Evolutionary conservation across 129 eudicot genomes (phyloP), one percentile per base, ranked within the genome.

Genomic region (Dittrichia graveolens): DNA sequence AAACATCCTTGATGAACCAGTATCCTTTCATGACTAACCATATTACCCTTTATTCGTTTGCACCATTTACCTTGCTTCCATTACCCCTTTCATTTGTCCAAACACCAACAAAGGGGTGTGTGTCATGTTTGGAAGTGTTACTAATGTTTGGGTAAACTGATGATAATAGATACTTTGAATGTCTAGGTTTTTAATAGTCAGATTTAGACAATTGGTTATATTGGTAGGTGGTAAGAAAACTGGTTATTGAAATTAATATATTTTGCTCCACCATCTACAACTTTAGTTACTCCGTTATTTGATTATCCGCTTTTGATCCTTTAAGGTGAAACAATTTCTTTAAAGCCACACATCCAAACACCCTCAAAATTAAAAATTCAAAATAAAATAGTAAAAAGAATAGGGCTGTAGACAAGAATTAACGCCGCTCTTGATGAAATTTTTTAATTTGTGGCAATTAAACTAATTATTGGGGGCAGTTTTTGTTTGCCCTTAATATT

Each of bases 1-100:
- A 93, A 88, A 93, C 98, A 59, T 93, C 98, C 4, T 84, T 93
- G 95, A 93, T 93, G 98, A 93, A 93, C 63, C 98, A 93, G 98
- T 90, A 93, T 90, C 92, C 96, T 87, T 65, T 60, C 24, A 14
- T 54, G 4, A 48, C 19, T 61, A 31, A 14, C 40, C 52, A 56
- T 65, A 3, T 12, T 67, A 57, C 43, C 12, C 61, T 6, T 76
- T 67, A 18, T 56, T 45, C 7, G 15, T 59, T 18, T 64, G 44
- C 42, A 10, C 19, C 42, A 15, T 53, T 34, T 40, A 38, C 8
- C 4, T 47, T 31, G 45, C 49, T 24, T 24, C 7, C 73, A 68
- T 68, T 50, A 34, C 1, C 3, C 14, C 34, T 47, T 13, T 1
- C n/a, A 34, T 24, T 3, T 48, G 54, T 15, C 31, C 5, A 52